Base-by-base conservation (phyloP, 768 basidiomycete species). In the Lactarius trivialis region DNA sequence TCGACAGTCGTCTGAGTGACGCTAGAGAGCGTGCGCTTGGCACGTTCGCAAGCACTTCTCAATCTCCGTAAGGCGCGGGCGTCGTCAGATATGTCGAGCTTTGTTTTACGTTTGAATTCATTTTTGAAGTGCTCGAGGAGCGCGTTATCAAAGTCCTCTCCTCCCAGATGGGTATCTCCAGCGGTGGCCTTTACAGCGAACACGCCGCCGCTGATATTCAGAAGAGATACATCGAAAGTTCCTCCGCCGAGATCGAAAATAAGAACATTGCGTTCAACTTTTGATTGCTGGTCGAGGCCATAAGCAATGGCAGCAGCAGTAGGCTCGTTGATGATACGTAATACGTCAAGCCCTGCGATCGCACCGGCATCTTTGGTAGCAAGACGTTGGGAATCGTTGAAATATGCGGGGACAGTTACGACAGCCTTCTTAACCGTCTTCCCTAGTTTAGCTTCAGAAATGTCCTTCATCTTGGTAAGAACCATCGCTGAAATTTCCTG, bases 401-500 rank as follows among this genome's bases (percentile, higher is more conserved):
- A 98, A 83, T 98, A 99, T 67, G 97, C 97, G 48, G 97, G 97
- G 68, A 98, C 97, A 12, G 94, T 97, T 77, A 99, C 88, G 67
- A 99, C 97, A 60, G 97, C 97, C 81, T 98, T 98, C 80, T 93
- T 94, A 76, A 98, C 93, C 52, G 88, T 87, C 83, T 95, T 96
- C 71, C 97, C 94, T 69, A 99, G 90, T 79, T 99, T 98, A 68
- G 96, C 93, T 80, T 99, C 97, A 50, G 96, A 93, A 71, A 95
- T 97, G 77, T 98, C 97, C 85, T 97, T 98, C 95, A 99, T 98
- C 82, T 99, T 99, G 67, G 82, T 83, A 71, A 99, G 87, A 70
- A 99, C 97, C 97, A 98, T 99, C 67, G 97, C 91, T n/a, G 97
- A 99, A 73, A 99, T 94, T 78, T 99, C 97, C 79, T 95, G 95